These are phyloP conservation scores for Gamsiella multidivaricata DNA, from an alignment of 192 early-diverging fungal genomes.

Conservation along the genomic window DNA sequence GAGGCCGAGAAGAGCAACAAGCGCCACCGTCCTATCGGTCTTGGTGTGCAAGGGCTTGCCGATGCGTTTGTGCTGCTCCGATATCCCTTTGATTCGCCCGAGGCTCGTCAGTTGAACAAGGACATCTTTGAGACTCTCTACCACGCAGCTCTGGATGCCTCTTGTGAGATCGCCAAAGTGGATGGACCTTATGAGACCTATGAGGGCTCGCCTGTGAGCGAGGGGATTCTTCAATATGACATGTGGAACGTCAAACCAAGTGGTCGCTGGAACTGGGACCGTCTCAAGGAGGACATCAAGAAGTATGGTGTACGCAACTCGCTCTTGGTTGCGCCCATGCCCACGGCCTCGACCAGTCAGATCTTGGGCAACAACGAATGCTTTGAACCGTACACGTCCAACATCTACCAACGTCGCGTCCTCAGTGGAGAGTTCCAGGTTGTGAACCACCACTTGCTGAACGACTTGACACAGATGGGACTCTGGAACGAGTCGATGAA, in stretches of 20 bases:
- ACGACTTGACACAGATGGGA: slow-evolving; percentile 90
- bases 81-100: slow-evolving; percentile 88
- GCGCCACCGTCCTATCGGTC: slow-evolving; percentile 83
- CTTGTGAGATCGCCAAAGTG: slow-evolving; percentile 85
- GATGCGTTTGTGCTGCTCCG: slow-evolving; percentile 96
- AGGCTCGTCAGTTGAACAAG: slow-evolving; percentile 85
- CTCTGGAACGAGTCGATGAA: slow-evolving; percentile 95
- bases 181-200: slow-evolving; percentile 88
- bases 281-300: slow-evolving; percentile 79
- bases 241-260: slow-evolving; percentile 86
- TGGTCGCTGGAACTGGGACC: slow-evolving; percentile 89
- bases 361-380: slow-evolving; percentile 98
- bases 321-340: slow-evolving; percentile 95
- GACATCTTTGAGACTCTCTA: slow-evolving; percentile 96
- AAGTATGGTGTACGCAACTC: slow-evolving; percentile 91
- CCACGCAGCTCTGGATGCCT: slow-evolving; percentile 89
- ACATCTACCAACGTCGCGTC: slow-evolving; percentile 96
- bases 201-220: slow-evolving; percentile 83
- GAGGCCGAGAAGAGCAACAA: slow-evolving; percentile 90
- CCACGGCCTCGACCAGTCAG: slow-evolving; percentile 94
- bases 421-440: slow-evolving; percentile 98
- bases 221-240: slow-evolving; percentile 91
- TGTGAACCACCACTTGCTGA: slow-evolving; percentile 94
- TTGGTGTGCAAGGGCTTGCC: slow-evolving; percentile 77
- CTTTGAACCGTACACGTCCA: slow-evolving; percentile 90